Evolutionary conservation across 805 yeast species (phyloP).

Genomic region (Hyphopichia homilentoma): DNA sequence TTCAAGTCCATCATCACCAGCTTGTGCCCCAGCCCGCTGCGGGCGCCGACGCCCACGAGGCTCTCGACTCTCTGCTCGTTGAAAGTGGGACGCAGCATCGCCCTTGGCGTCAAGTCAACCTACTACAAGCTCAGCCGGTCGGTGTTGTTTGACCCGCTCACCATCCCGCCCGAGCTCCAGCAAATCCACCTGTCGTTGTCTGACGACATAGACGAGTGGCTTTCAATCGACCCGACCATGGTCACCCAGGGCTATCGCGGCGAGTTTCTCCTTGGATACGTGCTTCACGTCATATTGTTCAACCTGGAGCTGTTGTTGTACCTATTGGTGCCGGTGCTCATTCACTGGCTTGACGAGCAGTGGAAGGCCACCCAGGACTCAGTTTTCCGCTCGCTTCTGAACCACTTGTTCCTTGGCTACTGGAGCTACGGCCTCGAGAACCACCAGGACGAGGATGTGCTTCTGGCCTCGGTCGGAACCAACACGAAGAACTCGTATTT

Average conservation of each 20-base stretch:
- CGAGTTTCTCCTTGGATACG: constrained; percentile 30
- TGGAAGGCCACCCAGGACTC: constrained; percentile 4
- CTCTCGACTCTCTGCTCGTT: constrained; percentile 20
- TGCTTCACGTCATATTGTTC: constrained; percentile 30
- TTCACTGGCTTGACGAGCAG: constrained; percentile 37
- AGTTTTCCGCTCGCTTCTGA: constrained; percentile 8
- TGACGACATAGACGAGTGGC: constrained; percentile 37
- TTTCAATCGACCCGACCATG: constrained; percentile 26
- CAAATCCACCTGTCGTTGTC: constrained; percentile 18
- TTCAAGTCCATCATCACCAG: constrained; percentile 23
- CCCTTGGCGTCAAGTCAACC: constrained; percentile 30
- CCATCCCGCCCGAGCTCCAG: constrained; percentile 21
- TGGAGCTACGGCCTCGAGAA: constrained; percentile 17
- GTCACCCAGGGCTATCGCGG: constrained; percentile 16
- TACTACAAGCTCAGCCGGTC: constrained; percentile 29
- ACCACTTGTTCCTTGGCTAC: constrained; percentile 17
- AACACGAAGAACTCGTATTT: constrained; percentile 5
- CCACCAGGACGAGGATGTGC: constrained; percentile 9
- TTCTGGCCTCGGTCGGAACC: constrained; percentile 12
- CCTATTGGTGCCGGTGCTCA: constrained; percentile 28
- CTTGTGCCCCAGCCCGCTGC: no score
- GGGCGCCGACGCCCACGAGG: constrained; percentile 2
- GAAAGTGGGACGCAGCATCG: constrained; percentile 32
- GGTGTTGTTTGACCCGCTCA: constrained; percentile 20
- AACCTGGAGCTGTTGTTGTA: constrained; percentile 30